Evolutionary conservation across 2,329 filamentous ascomycete genomes (phyloP), one percentile per base, ranked within the genome.

Genomic region (Ophiostoma pallidulum): DNA sequence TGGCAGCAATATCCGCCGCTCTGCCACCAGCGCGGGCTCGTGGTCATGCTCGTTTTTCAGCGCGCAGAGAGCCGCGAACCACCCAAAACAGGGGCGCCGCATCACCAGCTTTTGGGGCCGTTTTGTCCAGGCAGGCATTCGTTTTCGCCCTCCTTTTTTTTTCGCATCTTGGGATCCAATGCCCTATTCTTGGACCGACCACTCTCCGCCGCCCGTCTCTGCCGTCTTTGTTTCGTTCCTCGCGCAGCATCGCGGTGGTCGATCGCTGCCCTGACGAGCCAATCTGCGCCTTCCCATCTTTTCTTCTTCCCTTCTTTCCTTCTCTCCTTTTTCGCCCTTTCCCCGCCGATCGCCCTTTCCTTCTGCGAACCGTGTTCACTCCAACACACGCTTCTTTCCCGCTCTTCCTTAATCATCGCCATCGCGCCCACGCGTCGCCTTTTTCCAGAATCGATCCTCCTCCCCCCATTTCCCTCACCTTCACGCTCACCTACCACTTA

Each of bases 61-160:
- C n/a, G 16, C 32, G 29, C 29, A 14, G 29, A 13, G 14, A 14
- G 32, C 32, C 32, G n/a, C n/a, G n/a, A n/a, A 40, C 45, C 31
- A 35, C 28, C 38, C 31, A 36, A 28, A 47, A 47, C 20, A 36
- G 41, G 45, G 37, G 44, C 45, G 40, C 37, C 19, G 18, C 39
- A 48, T 48, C 45, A 38, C 45, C 45, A 43, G 18, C 19, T 14
- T 24, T n/a, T n/a, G n/a, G n/a, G n/a, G n/a, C n/a, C n/a, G n/a
- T n/a, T n/a, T n/a, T n/a, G n/a, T n/a, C n/a, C n/a, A n/a, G n/a
- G n/a, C n/a, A n/a, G n/a, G n/a, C n/a, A n/a, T n/a, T n/a, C n/a
- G n/a, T n/a, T n/a, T n/a, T n/a, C n/a, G n/a, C n/a, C n/a, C n/a
- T n/a, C n/a, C n/a, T n/a, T n/a, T n/a, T n/a, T n/a, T n/a, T n/a